A percentile compares a stretch with the other conserved stretches of the same genome.
These are phyloP conservation scores for Trichoderma sp. DNA, from an alignment of 2,329 filamentous ascomycete genomes.

Conservation along the genomic window DNA sequence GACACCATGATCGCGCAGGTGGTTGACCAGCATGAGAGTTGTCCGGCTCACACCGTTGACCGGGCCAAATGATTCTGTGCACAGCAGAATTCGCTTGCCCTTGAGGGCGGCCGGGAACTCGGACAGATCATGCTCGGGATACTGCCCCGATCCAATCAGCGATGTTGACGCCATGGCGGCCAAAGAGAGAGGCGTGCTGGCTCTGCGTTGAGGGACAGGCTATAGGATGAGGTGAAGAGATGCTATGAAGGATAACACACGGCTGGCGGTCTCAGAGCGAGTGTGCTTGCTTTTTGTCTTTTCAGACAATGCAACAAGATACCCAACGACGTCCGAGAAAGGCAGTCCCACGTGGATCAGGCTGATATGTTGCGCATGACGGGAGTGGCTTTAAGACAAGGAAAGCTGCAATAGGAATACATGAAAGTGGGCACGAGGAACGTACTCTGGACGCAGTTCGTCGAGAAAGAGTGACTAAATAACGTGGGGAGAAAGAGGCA, in stretches of 20 bases:
- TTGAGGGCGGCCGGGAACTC: constrained; percentile 49
- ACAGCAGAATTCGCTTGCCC: constrained; percentile 62
- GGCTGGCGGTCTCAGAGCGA: constrained; percentile 13
- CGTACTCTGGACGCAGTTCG: constrained; percentile 31
- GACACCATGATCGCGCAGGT: constrained; percentile 61
- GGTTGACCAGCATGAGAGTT: constrained; percentile 66
- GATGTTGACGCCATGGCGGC: constrained; percentile 20
- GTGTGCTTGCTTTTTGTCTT: constrained; percentile 28
- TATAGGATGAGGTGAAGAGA: not conserved
- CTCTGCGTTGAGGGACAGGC: not conserved
- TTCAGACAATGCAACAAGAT: not conserved
- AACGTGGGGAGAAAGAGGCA: constrained; percentile 29
- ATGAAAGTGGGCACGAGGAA: constrained; percentile 31
- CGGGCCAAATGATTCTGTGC: constrained; percentile 69
- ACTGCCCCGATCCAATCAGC: constrained; percentile 16
- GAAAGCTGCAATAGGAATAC: constrained; percentile 27
- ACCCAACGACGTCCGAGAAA: not conserved
- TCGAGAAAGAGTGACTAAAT: constrained; percentile 22
- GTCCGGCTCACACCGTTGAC: constrained; percentile 73
- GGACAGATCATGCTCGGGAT: constrained; percentile 39
- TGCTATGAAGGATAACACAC: not conserved
- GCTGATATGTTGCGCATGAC: constrained; percentile 11
- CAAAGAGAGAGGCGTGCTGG: not conserved
- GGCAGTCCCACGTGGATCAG: constrained; percentile 11
- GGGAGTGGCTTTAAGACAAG: constrained; percentile 4